Percentiles rank a stretch among this genome's conserved stretches.
These are phyloP conservation scores for Aegle marmelos DNA, from an alignment of 345 rosid species.

Conservation along the genomic window DNA sequence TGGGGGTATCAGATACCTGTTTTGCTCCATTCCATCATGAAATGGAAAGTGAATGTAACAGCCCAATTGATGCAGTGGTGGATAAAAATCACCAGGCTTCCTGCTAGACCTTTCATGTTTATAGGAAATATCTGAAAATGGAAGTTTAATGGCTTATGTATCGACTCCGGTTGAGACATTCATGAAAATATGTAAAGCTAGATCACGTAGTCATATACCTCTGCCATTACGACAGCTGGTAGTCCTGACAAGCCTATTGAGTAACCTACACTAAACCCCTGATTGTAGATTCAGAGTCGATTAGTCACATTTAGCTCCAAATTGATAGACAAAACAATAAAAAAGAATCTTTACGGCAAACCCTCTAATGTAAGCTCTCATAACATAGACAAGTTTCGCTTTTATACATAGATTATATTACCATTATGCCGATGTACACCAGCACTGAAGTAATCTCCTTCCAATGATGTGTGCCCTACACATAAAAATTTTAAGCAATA, in stretches of 20 bases:
- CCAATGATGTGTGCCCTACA: constrained; percentile 22
- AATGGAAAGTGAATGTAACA: constrained; percentile 44
- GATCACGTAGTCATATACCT: not conserved
- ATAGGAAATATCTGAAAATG: constrained; percentile 8
- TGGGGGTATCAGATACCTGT: constrained; percentile 25
- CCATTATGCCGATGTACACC: constrained; percentile 24
- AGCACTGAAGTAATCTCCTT: constrained; percentile 23
- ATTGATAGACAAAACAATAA: too few relatives aligned
- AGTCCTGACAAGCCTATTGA: constrained; percentile 22
- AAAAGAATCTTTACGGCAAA: too few relatives aligned
- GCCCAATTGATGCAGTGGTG: constrained; percentile 25
- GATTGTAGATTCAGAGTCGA: not conserved
- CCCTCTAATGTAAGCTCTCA: too few relatives aligned
- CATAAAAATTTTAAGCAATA: not conserved
- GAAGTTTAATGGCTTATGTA: not conserved
- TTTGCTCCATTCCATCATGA: constrained; percentile 51
- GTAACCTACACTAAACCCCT: constrained; percentile 16
- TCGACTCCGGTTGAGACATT: not conserved
- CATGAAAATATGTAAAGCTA: not conserved
- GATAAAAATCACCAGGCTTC: not conserved
- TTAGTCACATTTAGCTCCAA: not conserved
- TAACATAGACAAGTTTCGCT: too few relatives aligned
- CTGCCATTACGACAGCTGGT: constrained; percentile 1
- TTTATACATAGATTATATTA: not conserved
- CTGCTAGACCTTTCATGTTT: not conserved